A percentile compares a stretch with the other conserved stretches of the same genome.
Evolutionary conservation across 163 green algal species (phyloP).

Genomic region (Chloroidium sp.): DNA sequence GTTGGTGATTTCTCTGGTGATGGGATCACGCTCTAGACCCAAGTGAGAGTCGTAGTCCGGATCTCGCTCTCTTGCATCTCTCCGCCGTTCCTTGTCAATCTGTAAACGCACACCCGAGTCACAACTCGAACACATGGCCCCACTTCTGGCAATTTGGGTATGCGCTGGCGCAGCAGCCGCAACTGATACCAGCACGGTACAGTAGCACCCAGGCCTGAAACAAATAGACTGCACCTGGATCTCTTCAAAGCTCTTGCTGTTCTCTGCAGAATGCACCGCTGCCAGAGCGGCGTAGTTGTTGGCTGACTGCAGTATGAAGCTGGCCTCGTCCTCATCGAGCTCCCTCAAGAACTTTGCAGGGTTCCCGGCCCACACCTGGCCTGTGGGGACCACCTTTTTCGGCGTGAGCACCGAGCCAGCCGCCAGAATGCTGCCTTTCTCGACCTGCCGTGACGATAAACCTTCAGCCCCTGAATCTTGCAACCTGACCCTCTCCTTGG

Average conservation of each 20-base stretch:
- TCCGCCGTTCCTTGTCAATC: conserved; percentile 32
- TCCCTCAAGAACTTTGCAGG: conserved; percentile 79
- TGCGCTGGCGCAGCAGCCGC: not conserved
- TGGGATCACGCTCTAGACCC: conserved; percentile 18
- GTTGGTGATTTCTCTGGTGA: conserved; percentile 15
- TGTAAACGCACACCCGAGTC: conserved; percentile 14
- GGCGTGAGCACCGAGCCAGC: conserved; percentile 80
- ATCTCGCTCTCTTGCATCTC: conserved; percentile 25
- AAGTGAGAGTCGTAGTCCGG: conserved; percentile 39
- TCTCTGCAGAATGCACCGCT: conserved; percentile 43
- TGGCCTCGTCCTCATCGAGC: conserved; percentile 75
- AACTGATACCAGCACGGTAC: too few relatives aligned
- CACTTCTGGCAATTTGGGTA: not conserved
- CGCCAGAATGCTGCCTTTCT: conserved; percentile 81
- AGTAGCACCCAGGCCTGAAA: not conserved
- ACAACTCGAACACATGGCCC: not conserved
- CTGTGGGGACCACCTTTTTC: conserved; percentile 49
- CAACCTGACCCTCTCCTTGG: too few relatives aligned
- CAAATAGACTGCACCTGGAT: conserved; percentile 6
- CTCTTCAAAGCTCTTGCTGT: conserved; percentile 41
- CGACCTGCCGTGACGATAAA: conserved; percentile 41
- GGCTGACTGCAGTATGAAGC: conserved; percentile 39
- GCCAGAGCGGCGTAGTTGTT: conserved; percentile 36
- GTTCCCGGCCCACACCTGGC: conserved; percentile 63
- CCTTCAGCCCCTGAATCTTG: too few relatives aligned